Percentiles rank a stretch among this genome's conserved stretches.
Conservation (phyloP, 805 yeast species). For the Kluyveromyces dobzhanskii region DNA sequence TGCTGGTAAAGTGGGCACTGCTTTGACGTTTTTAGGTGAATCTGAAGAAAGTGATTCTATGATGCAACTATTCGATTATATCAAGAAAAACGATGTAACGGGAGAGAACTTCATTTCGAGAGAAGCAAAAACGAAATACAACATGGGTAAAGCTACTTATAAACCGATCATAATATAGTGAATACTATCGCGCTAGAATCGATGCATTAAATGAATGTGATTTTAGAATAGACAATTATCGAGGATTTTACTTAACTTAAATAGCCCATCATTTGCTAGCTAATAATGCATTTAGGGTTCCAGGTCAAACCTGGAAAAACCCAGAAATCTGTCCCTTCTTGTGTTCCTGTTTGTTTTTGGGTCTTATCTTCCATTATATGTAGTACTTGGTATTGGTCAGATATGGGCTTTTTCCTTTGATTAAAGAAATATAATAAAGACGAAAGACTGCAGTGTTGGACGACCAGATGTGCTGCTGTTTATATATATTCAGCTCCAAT, state of each 20-base stretch:
- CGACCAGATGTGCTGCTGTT: too few species aligned
- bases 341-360: neutral
- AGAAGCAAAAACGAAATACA: conserved; percentile 10
- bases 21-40: conserved; percentile 62
- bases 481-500: too few species aligned
- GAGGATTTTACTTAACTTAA: too few species aligned
- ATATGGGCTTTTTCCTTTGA: too few species aligned
- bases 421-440: too few species aligned
- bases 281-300: conserved; percentile 1
- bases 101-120: conserved; percentile 13
- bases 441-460: too few species aligned
- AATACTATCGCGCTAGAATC: neutral
- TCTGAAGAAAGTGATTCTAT: conserved; percentile 46
- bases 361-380: neutral
- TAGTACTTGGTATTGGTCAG: too few species aligned
- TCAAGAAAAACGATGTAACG: conserved; percentile 31
- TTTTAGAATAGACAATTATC: neutral
- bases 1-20: conserved; percentile 75
- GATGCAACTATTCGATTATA: conserved; percentile 29
- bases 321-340: neutral
- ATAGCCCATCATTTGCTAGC: neutral
- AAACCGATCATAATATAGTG: conserved; percentile 7
- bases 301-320: conserved; percentile 1
- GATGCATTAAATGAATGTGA: neutral
- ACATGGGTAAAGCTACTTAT: conserved; percentile 9